phyloP scores from a whole-genome alignment of 1,284 basidiomycete genomes.

The Fomitopsis palustris region DNA sequence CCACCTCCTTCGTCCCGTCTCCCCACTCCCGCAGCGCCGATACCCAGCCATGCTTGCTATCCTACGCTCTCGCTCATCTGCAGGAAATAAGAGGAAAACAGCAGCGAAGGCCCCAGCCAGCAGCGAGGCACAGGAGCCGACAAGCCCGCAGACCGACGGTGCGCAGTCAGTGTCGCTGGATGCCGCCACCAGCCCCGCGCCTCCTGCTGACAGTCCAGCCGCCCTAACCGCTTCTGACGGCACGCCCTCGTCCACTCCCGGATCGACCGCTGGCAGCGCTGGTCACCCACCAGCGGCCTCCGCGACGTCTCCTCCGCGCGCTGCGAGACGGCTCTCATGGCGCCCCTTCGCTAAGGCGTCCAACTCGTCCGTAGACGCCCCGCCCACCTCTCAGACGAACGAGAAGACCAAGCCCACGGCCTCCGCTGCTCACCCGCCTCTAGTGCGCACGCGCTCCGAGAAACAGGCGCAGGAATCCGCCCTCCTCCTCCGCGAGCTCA shows the following conservation, averaged over 20 bases:
- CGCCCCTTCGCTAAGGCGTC: conserved; percentile 16
- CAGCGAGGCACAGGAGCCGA: background rate
- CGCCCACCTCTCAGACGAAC: conserved; percentile 36
- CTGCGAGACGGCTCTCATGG: conserved; percentile 25
- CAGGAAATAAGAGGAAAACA: background rate
- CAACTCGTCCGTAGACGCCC: conserved; percentile 26
- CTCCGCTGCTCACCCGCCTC: background rate
- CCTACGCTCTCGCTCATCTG: conserved; percentile 5
- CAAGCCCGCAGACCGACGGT: background rate
- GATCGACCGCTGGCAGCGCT: background rate
- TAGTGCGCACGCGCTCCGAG: conserved; percentile 41
- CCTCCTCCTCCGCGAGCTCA: conserved; percentile 58
- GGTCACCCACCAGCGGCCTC: background rate
- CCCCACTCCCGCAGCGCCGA: background rate
- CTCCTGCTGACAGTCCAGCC: background rate
- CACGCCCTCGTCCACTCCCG: background rate
- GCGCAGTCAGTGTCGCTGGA: background rate
- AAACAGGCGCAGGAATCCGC: conserved; percentile 65
- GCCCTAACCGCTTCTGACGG: background rate
- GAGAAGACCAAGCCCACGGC: conserved; percentile 29
- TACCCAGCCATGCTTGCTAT: conserved; percentile 3
- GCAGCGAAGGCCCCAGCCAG: background rate
- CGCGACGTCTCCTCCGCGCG: conserved; percentile 5
- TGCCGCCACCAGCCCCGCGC: conserved; percentile 1
- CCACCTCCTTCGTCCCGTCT: background rate